phyloP scores from a whole-genome alignment of 2,329 filamentous ascomycete species.

The Davidsoniella neocaledoniae region DNA sequence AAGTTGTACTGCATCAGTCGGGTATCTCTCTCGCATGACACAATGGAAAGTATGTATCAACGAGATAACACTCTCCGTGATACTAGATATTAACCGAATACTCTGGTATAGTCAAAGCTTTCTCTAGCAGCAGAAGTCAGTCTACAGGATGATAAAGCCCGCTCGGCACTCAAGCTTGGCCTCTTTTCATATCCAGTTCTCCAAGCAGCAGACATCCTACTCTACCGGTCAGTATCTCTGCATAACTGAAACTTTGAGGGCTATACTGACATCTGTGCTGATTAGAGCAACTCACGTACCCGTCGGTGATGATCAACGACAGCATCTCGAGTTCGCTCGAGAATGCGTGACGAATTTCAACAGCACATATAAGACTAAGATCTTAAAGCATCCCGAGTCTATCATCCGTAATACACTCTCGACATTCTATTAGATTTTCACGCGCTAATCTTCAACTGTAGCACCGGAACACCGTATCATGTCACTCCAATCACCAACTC shows the following conservation, averaged over 20 bases:
- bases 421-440: not conserved
- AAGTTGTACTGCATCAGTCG: constrained; percentile 78
- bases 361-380: constrained; percentile 43
- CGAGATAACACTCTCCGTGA: not conserved
- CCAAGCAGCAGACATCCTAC: constrained; percentile 82
- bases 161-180: constrained; percentile 57
- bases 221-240: constrained; percentile 46
- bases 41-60: constrained; percentile 69
- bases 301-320: constrained; percentile 86
- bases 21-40: constrained; percentile 94
- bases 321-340: constrained; percentile 86
- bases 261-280: not conserved
- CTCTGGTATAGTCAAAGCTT: constrained; percentile 49
- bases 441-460: constrained; percentile 19
- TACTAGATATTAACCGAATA: not conserved
- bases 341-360: constrained; percentile 83
- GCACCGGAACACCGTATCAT: constrained; percentile 74
- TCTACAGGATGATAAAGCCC: constrained; percentile 40
- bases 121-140: constrained; percentile 41
- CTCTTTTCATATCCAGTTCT: constrained; percentile 93
- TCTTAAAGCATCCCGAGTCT: constrained; percentile 49
- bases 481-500: constrained; percentile 60
- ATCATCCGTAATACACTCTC: constrained; percentile 42
- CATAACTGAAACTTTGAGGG: too few species aligned
- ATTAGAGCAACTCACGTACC: constrained; percentile 76